Conservation (phyloP, 768 basidiomycete genomes). For the Galerina marginata region DNA sequence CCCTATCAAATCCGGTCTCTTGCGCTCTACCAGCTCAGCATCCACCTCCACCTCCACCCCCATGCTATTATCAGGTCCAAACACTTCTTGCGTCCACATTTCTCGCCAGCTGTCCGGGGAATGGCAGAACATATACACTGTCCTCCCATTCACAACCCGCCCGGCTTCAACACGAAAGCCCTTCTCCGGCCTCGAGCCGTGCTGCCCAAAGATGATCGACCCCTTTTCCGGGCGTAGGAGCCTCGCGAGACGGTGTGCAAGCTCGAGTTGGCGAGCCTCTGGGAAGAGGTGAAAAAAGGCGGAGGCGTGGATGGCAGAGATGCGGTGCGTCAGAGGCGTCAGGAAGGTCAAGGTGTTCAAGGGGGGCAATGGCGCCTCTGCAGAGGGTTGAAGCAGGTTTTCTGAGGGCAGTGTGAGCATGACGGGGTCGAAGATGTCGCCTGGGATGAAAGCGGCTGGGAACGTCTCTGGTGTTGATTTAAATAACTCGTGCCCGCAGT, state of each 20-base stretch:
- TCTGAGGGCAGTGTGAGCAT: constrained; percentile 35
- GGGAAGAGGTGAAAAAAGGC: constrained; percentile 44
- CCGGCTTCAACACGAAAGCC: constrained; percentile 22
- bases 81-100: constrained; percentile 41
- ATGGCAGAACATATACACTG: constrained; percentile 41
- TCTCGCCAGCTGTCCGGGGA: constrained; percentile 40
- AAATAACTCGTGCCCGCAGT: constrained; percentile 67
- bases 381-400: constrained; percentile 13
- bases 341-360: constrained; percentile 25
- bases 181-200: constrained; percentile 39
- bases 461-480: constrained; percentile 54
- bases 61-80: constrained; percentile 18
- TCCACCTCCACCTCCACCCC: constrained; percentile 20
- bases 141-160: neutral
- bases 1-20: constrained; percentile 5
- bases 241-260: constrained; percentile 35
- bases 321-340: constrained; percentile 41
- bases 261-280: constrained; percentile 34
- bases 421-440: constrained; percentile 55
- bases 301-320: constrained; percentile 51
- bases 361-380: constrained; percentile 2
- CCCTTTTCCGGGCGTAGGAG: constrained; percentile 39
- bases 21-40: constrained; percentile 9
- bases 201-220: constrained; percentile 43
- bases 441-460: constrained; percentile 59